Evolutionary conservation across 805 yeast species (phyloP).

Genomic region (Hanseniaspora lindneri): DNA sequence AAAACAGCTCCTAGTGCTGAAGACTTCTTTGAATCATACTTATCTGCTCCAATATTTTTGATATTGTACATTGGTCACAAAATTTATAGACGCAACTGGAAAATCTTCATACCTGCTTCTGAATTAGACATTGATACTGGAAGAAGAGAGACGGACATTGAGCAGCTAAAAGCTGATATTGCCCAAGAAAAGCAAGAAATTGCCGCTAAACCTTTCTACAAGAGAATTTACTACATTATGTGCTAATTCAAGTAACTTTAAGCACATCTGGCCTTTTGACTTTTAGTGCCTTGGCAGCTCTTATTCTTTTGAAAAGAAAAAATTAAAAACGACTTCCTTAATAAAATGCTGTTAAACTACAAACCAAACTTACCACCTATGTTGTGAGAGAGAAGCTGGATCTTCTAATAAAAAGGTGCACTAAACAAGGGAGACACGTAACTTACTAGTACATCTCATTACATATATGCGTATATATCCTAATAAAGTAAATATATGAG

Average conservation of each 20-base stretch:
- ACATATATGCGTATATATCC: no score
- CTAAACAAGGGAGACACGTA: no score
- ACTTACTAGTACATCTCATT: no score
- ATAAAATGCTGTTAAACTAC: no score
- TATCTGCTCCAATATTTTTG: slow-evolving; percentile 57
- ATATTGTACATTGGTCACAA: slow-evolving; percentile 48
- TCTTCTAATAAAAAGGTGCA: no score
- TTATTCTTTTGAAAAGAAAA: no score
- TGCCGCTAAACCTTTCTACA: slow-evolving; percentile 37
- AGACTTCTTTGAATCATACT: slow-evolving; percentile 51
- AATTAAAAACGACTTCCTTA: no score
- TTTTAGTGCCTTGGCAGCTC: no score
- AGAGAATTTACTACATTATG: slow-evolving; percentile 36
- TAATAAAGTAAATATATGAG: no score
- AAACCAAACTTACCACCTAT: no score
- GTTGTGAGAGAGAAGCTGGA: no score
- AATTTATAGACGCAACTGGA: slow-evolving; percentile 37
- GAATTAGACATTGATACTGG: slow-evolving; percentile 55
- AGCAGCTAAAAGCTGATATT: slow-evolving; percentile 39
- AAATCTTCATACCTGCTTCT: slow-evolving; percentile 33
- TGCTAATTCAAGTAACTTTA: slow-evolving; percentile 28
- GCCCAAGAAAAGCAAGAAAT: slow-evolving; percentile 17
- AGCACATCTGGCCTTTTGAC: background rate
- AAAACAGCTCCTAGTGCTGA: slow-evolving; percentile 30
- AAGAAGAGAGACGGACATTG: slow-evolving; percentile 46